Base-by-base conservation (phyloP, 805 yeast genomes). In the Metschnikowia kofuensis region DNA sequence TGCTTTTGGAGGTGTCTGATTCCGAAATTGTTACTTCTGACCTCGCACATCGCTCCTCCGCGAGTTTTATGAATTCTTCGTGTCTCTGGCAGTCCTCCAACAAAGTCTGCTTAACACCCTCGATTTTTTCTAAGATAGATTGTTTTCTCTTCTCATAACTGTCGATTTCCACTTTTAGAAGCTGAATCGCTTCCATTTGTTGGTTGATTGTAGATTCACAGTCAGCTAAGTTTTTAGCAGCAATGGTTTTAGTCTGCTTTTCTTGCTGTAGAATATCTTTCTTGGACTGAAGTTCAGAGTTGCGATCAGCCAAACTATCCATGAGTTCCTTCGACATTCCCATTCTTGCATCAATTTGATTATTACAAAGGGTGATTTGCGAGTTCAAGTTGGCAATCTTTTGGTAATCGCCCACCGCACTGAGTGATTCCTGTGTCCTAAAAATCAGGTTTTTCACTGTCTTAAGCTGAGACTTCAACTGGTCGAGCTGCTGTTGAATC, bases 331-430 rank as follows among this genome's bases (percentile, higher is more conserved):
- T 44, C 2, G 63, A 60, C 44, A 72, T 62, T 1, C 67, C 67
- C 35, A 63, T 58, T 28, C 61, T 52, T 10, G 63, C 55, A 21
- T 51, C 42, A 42, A 68, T 60, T 51, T 66, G 70, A 14, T 60
- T 57, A 37, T 62, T 60, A 50, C 58, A 53, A 8, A 55, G 68
- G 15, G 60, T 65, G 30, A 62, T 65, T 48, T 73, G 71, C 11
- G 64, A 65, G 21, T 65, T 56, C 16, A 72, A 63, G 67, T 58
- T 54, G 14, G 69, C 75, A 16, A 76, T 63, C 42, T 62, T 72
- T 6, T 77, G 75, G 15, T 72, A 69, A 45, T 74, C 76, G 8
- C 72, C 75, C 45, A 74, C 68, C 16, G 78, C 83, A 15, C 65
- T 69, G 14, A 81, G 56, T 44, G 72, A 70, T 35, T 66, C 62